phyloP scores from a whole-genome alignment of 2,329 filamentous ascomycete genomes.

The Macrophomina tecta region DNA sequence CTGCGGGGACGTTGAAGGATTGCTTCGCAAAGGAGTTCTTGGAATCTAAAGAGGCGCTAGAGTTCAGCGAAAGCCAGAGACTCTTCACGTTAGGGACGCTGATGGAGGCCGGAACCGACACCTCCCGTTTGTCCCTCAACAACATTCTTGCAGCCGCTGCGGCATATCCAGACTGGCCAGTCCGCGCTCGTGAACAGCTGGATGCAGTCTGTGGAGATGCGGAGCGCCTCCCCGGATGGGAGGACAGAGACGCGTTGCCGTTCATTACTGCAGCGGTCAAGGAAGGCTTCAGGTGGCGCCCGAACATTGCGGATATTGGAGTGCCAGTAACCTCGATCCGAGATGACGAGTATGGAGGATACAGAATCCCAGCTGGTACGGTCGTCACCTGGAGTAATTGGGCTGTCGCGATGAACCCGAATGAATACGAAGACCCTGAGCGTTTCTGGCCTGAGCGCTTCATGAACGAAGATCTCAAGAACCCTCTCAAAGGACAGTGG shows the following conservation, averaged over 20 bases:
- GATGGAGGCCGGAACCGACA: slow-evolving; percentile 39
- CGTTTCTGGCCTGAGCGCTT: slow-evolving; percentile 36
- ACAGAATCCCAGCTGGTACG: slow-evolving; percentile 34
- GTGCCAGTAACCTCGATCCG: slow-evolving; percentile 31
- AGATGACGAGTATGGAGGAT: slow-evolving; percentile 36
- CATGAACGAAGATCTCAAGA: slow-evolving; percentile 34
- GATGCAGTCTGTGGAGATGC: slow-evolving; percentile 34
- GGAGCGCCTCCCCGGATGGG: slow-evolving; percentile 31
- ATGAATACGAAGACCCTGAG: slow-evolving; percentile 32
- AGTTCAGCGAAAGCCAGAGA: slow-evolving; percentile 42
- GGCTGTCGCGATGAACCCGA: slow-evolving; percentile 31
- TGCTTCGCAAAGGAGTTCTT: slow-evolving; percentile 55
- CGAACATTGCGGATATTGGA: slow-evolving; percentile 34
- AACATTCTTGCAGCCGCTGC: slow-evolving; percentile 36
- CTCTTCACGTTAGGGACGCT: slow-evolving; percentile 40
- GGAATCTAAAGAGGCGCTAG: slow-evolving; percentile 38
- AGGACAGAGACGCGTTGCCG: slow-evolving; percentile 29
- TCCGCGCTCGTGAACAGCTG: slow-evolving; percentile 31
- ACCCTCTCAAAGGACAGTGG: slow-evolving; percentile 39
- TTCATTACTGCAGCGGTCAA: slow-evolving; percentile 33
- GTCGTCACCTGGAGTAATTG: slow-evolving; percentile 36
- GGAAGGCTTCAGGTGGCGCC: slow-evolving; percentile 34
- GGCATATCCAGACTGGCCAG: slow-evolving; percentile 33
- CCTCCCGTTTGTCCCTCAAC: slow-evolving; percentile 33
- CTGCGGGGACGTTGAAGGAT: slow-evolving; percentile 42